A percentile compares a stretch with the other conserved stretches of the same genome.
Conservation (phyloP, 352 stramenopile genomes). For the Phytophthora agathidicida region DNA sequence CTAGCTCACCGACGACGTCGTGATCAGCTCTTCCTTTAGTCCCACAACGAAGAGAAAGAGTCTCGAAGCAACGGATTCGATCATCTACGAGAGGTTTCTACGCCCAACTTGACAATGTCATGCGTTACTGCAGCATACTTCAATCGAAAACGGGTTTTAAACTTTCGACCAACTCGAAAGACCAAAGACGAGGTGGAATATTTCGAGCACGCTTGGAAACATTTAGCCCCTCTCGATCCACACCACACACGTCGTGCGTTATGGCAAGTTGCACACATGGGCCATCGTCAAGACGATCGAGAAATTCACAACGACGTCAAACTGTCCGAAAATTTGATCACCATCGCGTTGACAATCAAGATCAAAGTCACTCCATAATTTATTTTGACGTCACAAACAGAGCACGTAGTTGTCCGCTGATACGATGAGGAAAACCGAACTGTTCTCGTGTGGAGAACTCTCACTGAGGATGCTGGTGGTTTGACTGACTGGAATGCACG, state of each 20-base stretch:
- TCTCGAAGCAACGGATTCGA: background rate
- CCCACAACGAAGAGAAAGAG: background rate
- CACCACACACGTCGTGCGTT: conserved; percentile 1
- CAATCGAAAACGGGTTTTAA: background rate
- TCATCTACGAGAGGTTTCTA: conserved; percentile 8
- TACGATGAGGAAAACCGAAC: conserved; percentile 51
- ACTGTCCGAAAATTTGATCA: background rate
- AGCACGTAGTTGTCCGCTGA: conserved; percentile 35
- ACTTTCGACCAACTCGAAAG: conserved; percentile 3
- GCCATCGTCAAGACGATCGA: conserved; percentile 7
- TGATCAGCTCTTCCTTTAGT: background rate
- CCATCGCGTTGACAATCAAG: conserved; percentile 11
- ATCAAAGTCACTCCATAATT: background rate
- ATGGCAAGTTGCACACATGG: conserved; percentile 11
- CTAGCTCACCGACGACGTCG: too few species aligned
- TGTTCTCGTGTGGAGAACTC: conserved; percentile 51
- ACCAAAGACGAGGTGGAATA: background rate
- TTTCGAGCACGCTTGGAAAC: conserved; percentile 10
- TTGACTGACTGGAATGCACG: conserved; percentile 8
- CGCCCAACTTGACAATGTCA: conserved; percentile 10
- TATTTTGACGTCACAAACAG: background rate
- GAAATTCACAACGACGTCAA: background rate
- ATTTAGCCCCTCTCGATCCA: conserved; percentile 5
- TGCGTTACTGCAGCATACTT: conserved; percentile 11
- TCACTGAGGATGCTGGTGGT: conserved; percentile 30